Evolutionary conservation across 2,329 filamentous ascomycete species (phyloP), one percentile per base, ranked within the genome.

Genomic region (Phaeosphaeriaceae sp.): DNA sequence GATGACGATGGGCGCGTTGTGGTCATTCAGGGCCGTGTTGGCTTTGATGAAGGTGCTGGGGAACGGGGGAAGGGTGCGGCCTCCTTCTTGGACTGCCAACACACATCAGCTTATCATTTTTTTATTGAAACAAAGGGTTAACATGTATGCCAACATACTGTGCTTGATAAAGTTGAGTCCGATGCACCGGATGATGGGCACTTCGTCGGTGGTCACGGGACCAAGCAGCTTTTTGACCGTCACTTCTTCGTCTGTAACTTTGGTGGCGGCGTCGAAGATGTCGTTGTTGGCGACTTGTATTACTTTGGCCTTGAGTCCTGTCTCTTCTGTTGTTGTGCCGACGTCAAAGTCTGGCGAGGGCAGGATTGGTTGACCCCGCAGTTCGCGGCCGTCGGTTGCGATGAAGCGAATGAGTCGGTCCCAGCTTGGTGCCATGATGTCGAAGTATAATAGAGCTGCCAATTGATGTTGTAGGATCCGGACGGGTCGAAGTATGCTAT

Each of bases 91-190:
- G 65, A 86, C 84, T 85, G n/a, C n/a, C n/a, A n/a, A n/a, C n/a
- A n/a, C n/a, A n/a, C n/a, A n/a, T n/a, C n/a, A n/a, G n/a, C n/a
- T n/a, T n/a, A n/a, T n/a, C n/a, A n/a, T n/a, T n/a, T n/a, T n/a
- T n/a, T n/a, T n/a, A n/a, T n/a, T n/a, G n/a, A n/a, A n/a, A n/a
- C n/a, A n/a, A n/a, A n/a, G n/a, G n/a, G n/a, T n/a, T n/a, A n/a
- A n/a, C n/a, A n/a, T n/a, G n/a, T n/a, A n/a, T n/a, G n/a, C n/a
- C n/a, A n/a, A 50, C 66, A n/a, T 65, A 77, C 75, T 85, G 63
- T 88, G 86, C 53, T 84, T 86, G 41, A 81, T 80, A 63, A 88
- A 88, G 65, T 89, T 88, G 25, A 88, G 67, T 0, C 86, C 86
- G 13, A 88, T 81, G 62, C 86, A 88, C 20, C 85, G 75, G 3